These are phyloP conservation scores for Gymnopilus junonius DNA, from an alignment of 768 basidiomycete species.

Conservation along the genomic window DNA sequence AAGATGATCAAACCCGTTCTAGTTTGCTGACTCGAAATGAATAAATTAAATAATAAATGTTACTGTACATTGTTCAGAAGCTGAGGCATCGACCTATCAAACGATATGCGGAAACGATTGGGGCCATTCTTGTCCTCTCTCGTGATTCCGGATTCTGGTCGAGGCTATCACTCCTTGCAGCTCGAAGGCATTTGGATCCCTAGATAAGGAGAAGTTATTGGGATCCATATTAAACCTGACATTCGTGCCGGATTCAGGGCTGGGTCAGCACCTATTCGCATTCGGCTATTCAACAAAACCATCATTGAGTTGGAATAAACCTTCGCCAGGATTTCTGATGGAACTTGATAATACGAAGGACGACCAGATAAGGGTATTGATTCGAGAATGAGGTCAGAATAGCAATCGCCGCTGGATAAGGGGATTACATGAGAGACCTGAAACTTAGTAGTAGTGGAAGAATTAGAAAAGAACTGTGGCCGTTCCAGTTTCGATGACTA, in stretches of 20 bases:
- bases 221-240: too few species aligned
- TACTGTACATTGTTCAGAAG: too few species aligned
- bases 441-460: not conserved
- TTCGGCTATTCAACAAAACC: not conserved
- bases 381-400: not conserved
- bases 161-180: too few species aligned
- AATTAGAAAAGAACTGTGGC: slow-evolving; percentile 1
- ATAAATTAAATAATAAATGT: too few species aligned
- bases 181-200: too few species aligned
- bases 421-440: not conserved
- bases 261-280: not conserved
- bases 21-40: too few species aligned
- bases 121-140: too few species aligned
- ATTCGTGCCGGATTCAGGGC: not conserved
- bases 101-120: too few species aligned
- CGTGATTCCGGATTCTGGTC: too few species aligned
- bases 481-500: slow-evolving; percentile 13
- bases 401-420: not conserved
- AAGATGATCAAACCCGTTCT: too few species aligned
- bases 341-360: not conserved
- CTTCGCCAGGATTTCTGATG: not conserved
- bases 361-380: not conserved
- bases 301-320: not conserved
- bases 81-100: too few species aligned
- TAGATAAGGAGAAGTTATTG: too few species aligned